A percentile compares a stretch with the other conserved stretches of the same genome.
Conservation (phyloP, 345 rosid species). For the Orychophragmus violaceus region DNA sequence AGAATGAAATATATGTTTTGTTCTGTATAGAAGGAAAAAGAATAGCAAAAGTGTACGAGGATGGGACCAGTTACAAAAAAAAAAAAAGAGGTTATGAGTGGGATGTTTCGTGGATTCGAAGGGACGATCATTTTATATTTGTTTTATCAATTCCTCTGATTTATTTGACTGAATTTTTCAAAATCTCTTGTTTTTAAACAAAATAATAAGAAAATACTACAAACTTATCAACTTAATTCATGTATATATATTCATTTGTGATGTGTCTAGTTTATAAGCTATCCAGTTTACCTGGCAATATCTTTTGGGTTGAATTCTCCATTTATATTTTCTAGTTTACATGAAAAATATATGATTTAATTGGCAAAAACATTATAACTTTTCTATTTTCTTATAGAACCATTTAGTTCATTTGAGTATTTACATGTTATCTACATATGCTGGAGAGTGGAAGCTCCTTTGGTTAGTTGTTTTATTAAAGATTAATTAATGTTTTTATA, state of each 20-base stretch:
- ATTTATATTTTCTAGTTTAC: background rate
- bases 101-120: conserved; percentile 31
- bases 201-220: background rate
- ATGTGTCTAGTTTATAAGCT: background rate
- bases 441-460: too few relatives aligned
- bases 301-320: too few relatives aligned
- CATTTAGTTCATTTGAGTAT: background rate
- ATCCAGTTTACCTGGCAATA: too few relatives aligned
- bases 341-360: background rate
- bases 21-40: background rate
- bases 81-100: conserved; percentile 15
- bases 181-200: background rate
- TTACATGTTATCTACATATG: background rate
- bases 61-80: conserved; percentile 24
- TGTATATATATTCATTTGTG: background rate
- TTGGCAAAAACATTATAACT: too few relatives aligned
- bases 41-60: conserved; percentile 28
- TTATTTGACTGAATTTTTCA: background rate
- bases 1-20: background rate
- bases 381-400: background rate
- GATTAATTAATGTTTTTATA: too few relatives aligned
- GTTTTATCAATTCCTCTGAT: background rate
- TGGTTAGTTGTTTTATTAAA: too few relatives aligned
- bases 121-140: conserved; percentile 27
- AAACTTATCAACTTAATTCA: background rate